A percentile compares a stretch with the other conserved stretches of the same genome.
These are phyloP conservation scores for Coniochaeta sp. DNA, from an alignment of 2,329 filamentous ascomycete genomes.

Conservation along the genomic window DNA sequence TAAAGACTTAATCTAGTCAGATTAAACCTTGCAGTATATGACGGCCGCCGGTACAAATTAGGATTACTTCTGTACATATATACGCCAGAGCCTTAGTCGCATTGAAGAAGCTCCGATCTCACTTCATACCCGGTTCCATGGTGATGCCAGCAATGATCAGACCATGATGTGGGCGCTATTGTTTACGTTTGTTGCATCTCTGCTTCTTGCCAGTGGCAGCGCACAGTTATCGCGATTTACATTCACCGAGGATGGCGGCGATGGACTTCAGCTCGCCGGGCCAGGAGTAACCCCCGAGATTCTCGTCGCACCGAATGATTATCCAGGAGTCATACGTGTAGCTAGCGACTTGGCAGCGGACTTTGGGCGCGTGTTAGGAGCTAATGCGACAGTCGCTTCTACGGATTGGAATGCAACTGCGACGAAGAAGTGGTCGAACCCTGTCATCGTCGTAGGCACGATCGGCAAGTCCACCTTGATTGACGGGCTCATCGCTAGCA, in stretches of 20 bases:
- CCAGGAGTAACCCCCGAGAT: conserved; percentile 16
- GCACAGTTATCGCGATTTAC: conserved; percentile 5
- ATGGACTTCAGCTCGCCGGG: conserved; percentile 13
- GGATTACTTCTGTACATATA: no score
- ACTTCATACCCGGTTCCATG: not conserved
- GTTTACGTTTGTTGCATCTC: not conserved
- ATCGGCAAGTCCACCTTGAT: conserved; percentile 43
- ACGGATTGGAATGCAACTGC: conserved; percentile 6
- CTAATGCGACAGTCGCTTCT: conserved; percentile 10
- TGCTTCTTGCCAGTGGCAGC: not conserved
- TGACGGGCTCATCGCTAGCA: conserved; percentile 32
- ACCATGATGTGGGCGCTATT: not conserved
- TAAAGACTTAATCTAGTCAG: no score
- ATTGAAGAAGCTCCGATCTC: not conserved
- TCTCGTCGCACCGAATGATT: conserved; percentile 13
- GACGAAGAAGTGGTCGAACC: not conserved
- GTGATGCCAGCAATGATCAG: not conserved
- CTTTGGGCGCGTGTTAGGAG: conserved; percentile 16
- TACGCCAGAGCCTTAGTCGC: not conserved
- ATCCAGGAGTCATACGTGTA: conserved; percentile 15
- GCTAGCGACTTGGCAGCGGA: conserved; percentile 16
- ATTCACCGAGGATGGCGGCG: conserved; percentile 7
- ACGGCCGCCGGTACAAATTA: no score
- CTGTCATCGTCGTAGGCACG: conserved; percentile 42
- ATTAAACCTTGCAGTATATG: no score